These are phyloP conservation scores for Allium fistulosum DNA, from an alignment of 106 monocot species.

Conservation along the genomic window DNA sequence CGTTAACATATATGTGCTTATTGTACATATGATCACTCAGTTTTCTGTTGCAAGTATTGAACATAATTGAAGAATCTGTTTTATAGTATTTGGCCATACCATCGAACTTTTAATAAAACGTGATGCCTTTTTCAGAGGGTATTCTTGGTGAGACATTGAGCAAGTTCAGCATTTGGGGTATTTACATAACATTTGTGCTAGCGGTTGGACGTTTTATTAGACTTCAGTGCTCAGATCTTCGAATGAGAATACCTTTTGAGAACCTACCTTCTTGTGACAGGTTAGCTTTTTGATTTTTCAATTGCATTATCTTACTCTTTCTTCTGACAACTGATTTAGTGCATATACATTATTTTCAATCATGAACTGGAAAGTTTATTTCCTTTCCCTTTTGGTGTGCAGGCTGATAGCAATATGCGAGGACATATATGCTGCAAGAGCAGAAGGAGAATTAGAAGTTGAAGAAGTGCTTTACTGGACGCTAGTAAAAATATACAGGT, in stretches of 20 bases:
- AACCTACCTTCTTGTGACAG: constrained; percentile 98
- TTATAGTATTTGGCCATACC: not conserved
- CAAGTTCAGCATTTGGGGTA: constrained; percentile 98
- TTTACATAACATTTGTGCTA: constrained; percentile 92
- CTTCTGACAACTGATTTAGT: not conserved
- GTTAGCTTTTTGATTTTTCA: constrained; percentile 15
- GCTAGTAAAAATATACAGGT: constrained; percentile 81
- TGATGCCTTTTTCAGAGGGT: constrained; percentile 58
- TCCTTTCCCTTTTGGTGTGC: not conserved
- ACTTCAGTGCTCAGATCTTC: constrained; percentile 86
- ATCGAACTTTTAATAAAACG: not conserved
- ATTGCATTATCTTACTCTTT: not conserved
- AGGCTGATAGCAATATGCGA: constrained; percentile 95
- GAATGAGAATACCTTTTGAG: constrained; percentile 99
- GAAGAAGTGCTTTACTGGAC: constrained; percentile 98
- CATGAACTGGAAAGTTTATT: not conserved
- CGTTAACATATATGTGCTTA: too few relatives aligned
- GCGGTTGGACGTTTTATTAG: constrained; percentile 96
- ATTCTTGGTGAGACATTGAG: constrained; percentile 94
- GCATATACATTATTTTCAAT: not conserved
- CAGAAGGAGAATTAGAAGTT: constrained; percentile 82
- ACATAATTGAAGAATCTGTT: not conserved
- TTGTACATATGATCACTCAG: too few relatives aligned
- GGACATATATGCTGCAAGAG: constrained; percentile 90
- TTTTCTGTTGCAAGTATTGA: too few relatives aligned